Evolutionary conservation across 495 filamentous ascomycete genomes (phyloP), one percentile per base, ranked within the genome.

Genomic region (Xylaria scruposa): DNA sequence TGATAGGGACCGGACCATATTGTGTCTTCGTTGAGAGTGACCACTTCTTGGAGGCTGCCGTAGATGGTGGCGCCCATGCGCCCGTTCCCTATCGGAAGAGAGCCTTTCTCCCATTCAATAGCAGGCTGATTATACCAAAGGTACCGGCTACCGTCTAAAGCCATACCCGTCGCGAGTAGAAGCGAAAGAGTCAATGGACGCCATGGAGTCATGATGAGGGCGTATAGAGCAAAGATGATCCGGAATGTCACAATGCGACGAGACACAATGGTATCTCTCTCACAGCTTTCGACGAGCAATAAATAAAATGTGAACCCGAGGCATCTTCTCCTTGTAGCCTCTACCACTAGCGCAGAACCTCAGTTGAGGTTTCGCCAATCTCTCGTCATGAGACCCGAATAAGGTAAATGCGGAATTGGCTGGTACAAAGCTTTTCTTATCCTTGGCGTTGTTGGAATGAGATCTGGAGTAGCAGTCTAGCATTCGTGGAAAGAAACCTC

Each of bases 1-100:
- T 85, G 83, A 26, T 78, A 80, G 19, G 80, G 81, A 59, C 86
- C 86, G 73, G 83, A 86, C 86, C 85, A 87, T 13, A 87, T 78
- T 12, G 84, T 84, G 68, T 87, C 83, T 65, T 88, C 86, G 64
- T 87, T 88, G 24, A 88, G 71, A 33, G 64, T 67, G 49, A 67
- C n/a, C 2, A 24, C 47, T 40, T n/a, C 81, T 31, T 75, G 73
- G 36, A 83, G 81, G 60, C 81, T 78, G 47, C 85, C 86, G 71
- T 84, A 84, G 44, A 88, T 76, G 77, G 85, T 83, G 26, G 82
- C 85, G 13, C 85, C 85, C 12, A 88, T 77, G 31, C 85, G 79
- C 17, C 86, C 85, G 76, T 87, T 88, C 9, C 86, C 85, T 49
- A 88, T 78, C 4, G 75, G 75, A 15, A 77, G 71, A 40, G 63